Percentiles rank a stretch among this genome's conserved stretches.
Evolutionary conservation across 306 rosid genomes (phyloP).

Genomic region (Lathyrus tuberosus): DNA sequence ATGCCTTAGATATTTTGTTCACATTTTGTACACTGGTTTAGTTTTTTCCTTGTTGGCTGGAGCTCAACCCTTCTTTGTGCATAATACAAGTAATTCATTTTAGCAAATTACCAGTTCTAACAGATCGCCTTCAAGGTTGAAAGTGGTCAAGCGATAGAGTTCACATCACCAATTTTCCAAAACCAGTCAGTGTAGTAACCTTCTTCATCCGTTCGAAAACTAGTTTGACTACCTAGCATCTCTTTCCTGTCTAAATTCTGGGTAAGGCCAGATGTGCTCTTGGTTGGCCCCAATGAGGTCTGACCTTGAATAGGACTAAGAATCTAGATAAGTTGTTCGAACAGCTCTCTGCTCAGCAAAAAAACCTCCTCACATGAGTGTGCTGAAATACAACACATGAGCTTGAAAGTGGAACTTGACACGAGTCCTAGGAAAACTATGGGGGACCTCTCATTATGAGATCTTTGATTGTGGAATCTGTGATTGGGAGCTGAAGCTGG

Average conservation of each 20-base stretch:
- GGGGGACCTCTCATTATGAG: neutral
- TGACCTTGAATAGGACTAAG: neutral
- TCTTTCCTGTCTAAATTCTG: neutral
- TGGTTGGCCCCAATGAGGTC: neutral
- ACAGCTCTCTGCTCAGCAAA: neutral
- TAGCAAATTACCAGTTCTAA: no score
- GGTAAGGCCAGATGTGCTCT: constrained; percentile 1
- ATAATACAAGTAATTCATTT: no score
- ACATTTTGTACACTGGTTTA: no score
- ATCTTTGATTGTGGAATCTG: neutral
- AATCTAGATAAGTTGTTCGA: constrained; percentile 2
- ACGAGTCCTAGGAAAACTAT: neutral
- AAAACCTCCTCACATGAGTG: neutral
- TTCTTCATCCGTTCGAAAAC: neutral
- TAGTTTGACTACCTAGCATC: constrained; percentile 9
- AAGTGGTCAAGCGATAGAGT: neutral
- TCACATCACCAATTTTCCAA: neutral
- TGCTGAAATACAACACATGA: neutral
- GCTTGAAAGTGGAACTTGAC: neutral
- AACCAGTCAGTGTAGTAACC: neutral
- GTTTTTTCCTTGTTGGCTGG: no score
- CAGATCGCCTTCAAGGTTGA: neutral
- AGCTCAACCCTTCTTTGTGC: no score
- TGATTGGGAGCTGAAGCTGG: neutral
- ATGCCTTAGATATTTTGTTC: no score